Base-by-base conservation (phyloP, 495 filamentous ascomycete species). In the Coniosporium apollinis region DNA sequence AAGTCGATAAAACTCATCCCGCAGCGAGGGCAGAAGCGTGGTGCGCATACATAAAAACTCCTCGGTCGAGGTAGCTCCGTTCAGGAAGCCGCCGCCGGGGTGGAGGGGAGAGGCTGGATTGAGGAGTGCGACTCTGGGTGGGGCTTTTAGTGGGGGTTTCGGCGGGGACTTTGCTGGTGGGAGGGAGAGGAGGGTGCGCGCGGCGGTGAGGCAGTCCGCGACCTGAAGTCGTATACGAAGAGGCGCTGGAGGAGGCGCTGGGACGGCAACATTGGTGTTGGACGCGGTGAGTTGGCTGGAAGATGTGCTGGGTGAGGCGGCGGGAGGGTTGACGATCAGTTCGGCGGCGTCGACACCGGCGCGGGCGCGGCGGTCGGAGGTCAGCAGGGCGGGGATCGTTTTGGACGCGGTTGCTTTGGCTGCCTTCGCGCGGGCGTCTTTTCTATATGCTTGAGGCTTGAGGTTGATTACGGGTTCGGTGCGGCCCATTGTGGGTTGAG, bases 321-420 rank as follows among this genome's bases (percentile, higher is more conserved):
- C 14, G 11, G 20, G 19, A 13, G 59, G 57, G 37, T 64, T 60
- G 16, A 58, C 45, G 29, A 71, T 52, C 19, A 72, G 47, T 43
- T 70, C 60, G 16, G 59, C 57, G 10, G 43, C 52, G 16, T 64
- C 60, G 21, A 67, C 44, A 11, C 67, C 68, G n/a, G 47, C 52
- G 8, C 58, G 51, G 2, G 67, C 68, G 16, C 66, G 60, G 17
- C 60, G 47, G 44, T 65, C 58, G 1, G 57, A 50, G 4, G 55
- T 49, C 1, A 73, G 43, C 8, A 72, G 37, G 5, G 63, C 54
- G 5, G 69, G 70, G 16, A 72, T 57, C 32, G 50, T 55, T 32
- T 61, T 65, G 44, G 67, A 65, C 39, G 69, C 50, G 19, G 66
- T 66, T 9, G 60, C 51, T 26, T 59, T 60, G 13, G 69, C 67